A percentile compares a stretch with the other conserved stretches of the same genome.
Evolutionary conservation across 2,329 filamentous ascomycete species (phyloP).

Genomic region (Claviceps fusiformis): DNA sequence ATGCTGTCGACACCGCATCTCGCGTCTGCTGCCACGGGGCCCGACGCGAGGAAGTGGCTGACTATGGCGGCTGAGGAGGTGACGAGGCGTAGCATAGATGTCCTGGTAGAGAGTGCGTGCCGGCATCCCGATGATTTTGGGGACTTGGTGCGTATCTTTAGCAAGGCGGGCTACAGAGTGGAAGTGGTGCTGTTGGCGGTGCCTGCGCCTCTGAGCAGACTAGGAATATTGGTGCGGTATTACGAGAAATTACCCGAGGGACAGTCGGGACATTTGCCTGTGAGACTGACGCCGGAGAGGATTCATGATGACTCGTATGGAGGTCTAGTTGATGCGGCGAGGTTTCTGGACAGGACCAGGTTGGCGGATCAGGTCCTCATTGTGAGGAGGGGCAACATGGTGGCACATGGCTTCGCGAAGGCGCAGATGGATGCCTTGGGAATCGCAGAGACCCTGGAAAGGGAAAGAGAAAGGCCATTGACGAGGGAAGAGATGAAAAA

Average conservation of each 20-base stretch:
- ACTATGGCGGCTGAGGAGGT: conserved; percentile 23
- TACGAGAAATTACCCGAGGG: conserved; percentile 22
- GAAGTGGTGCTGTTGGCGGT: conserved; percentile 29
- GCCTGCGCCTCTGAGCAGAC: conserved; percentile 25
- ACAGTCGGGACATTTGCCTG: conserved; percentile 20
- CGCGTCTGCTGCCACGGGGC: conserved; percentile 25
- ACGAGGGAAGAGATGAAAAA: conserved; percentile 13
- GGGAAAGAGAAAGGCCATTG: conserved; percentile 16
- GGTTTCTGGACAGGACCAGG: conserved; percentile 20
- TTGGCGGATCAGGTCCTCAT: conserved; percentile 24
- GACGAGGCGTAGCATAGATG: conserved; percentile 17
- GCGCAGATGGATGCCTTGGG: not conserved
- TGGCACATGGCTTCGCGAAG: conserved; percentile 16
- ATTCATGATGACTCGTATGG: conserved; percentile 33
- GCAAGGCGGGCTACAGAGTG: conserved; percentile 21
- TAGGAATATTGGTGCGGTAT: conserved; percentile 29
- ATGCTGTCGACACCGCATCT: conserved; percentile 18
- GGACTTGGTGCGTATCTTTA: conserved; percentile 21
- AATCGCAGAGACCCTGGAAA: conserved; percentile 12
- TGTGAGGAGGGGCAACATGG: conserved; percentile 23
- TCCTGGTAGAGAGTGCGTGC: conserved; percentile 32
- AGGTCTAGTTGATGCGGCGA: conserved; percentile 24
- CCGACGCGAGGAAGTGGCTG: conserved; percentile 32
- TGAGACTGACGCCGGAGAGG: conserved; percentile 26
- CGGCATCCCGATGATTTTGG: conserved; percentile 28